Evolutionary conservation across 225 moss, liverwort and hornwort species (phyloP).

Genomic region (Physcomitrium patens): DNA sequence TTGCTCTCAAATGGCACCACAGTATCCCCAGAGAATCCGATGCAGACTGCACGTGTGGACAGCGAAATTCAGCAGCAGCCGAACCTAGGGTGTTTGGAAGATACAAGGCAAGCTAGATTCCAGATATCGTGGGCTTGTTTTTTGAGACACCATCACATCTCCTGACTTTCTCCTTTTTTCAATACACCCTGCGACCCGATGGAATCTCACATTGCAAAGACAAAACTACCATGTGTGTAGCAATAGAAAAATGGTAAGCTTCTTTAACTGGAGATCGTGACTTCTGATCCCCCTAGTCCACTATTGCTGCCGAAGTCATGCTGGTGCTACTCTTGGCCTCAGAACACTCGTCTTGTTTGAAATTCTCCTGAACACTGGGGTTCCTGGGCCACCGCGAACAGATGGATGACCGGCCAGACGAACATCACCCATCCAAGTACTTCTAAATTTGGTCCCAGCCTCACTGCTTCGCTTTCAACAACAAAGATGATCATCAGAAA

Average conservation of each 20-base stretch:
- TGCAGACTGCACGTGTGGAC: constrained; percentile 20
- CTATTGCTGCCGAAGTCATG: neutral
- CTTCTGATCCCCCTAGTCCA: neutral
- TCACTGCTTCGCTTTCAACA: too few species aligned
- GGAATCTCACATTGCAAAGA: constrained; percentile 29
- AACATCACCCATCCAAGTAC: neutral
- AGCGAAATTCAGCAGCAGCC: constrained; percentile 21
- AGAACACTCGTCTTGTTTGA: neutral
- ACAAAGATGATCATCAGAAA: neutral
- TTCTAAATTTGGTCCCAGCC: constrained; percentile 16
- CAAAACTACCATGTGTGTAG: constrained; percentile 1
- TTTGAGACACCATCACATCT: constrained; percentile 47
- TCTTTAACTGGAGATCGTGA: neutral
- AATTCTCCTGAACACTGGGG: neutral
- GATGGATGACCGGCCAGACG: constrained; percentile 25
- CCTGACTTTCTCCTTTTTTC: constrained; percentile 14
- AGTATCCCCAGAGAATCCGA: constrained; percentile 30
- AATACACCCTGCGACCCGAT: constrained; percentile 3
- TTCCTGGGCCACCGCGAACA: constrained; percentile 23
- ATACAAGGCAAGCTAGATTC: constrained; percentile 47
- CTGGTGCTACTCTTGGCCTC: neutral
- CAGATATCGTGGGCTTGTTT: constrained; percentile 43
- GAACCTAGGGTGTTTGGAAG: constrained; percentile 13
- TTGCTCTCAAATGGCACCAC: constrained; percentile 6
- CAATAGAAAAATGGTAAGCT: constrained; percentile 19